Conservation (phyloP, 768 basidiomycete genomes). For the Phanerochaete carnosa region DNA sequence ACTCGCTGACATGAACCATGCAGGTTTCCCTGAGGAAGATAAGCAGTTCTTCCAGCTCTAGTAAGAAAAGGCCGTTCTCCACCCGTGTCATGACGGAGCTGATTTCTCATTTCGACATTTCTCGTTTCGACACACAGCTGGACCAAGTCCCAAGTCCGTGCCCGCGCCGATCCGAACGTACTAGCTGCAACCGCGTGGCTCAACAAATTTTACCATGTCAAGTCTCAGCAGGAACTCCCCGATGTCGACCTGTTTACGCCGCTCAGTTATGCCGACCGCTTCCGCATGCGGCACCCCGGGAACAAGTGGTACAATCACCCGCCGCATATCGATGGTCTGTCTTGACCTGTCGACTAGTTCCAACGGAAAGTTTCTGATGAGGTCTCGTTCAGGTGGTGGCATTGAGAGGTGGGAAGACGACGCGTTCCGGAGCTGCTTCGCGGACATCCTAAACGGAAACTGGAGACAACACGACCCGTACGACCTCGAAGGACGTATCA, state of each 20-base stretch:
- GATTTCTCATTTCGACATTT: neutral
- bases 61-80: conserved; percentile 40
- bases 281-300: conserved; percentile 71
- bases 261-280: conserved; percentile 69
- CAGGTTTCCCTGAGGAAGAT: conserved; percentile 52
- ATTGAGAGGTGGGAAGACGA: conserved; percentile 77
- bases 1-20: neutral
- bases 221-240: conserved; percentile 34
- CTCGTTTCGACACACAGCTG: no score
- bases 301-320: conserved; percentile 50
- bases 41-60: conserved; percentile 76
- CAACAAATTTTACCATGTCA: conserved; percentile 58
- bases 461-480: conserved; percentile 70
- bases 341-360: neutral
- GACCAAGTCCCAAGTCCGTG: conserved; percentile 59
- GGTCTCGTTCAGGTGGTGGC: conserved; percentile 48
- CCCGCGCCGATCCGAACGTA: conserved; percentile 65
- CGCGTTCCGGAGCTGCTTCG: conserved; percentile 54
- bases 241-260: conserved; percentile 61
- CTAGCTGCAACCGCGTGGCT: conserved; percentile 55
- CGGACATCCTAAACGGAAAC: conserved; percentile 54
- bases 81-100: neutral
- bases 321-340: conserved; percentile 47
- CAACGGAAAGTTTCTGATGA: conserved; percentile 8
- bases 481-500: conserved; percentile 53